Evolutionary conservation across 129 eudicot species (phyloP).

Genomic region (Lactuca saligna): DNA sequence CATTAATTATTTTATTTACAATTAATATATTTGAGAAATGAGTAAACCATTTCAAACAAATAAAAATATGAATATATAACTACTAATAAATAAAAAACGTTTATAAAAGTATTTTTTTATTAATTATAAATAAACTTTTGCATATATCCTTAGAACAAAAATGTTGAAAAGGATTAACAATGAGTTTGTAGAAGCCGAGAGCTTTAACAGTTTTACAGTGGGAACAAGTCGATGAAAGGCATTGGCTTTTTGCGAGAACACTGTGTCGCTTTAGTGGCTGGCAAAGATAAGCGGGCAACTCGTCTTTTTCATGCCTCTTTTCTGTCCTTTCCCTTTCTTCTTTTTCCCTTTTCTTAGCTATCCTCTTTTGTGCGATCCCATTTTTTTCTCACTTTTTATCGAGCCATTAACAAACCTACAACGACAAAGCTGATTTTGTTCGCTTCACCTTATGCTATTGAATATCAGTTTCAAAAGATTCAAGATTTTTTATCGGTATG

Average conservation of each 20-base stretch:
- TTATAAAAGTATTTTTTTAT: too few relatives aligned
- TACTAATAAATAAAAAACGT: too few relatives aligned
- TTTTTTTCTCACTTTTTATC: slow-evolving; percentile 18
- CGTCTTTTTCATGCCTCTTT: slow-evolving; percentile 45
- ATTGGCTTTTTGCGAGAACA: slow-evolving; percentile 63
- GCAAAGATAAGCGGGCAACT: slow-evolving; percentile 62
- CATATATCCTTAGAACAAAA: too few relatives aligned
- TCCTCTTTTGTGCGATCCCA: slow-evolving; percentile 34
- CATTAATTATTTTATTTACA: too few relatives aligned
- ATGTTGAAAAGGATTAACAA: background rate
- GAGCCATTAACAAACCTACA: slow-evolving; percentile 15
- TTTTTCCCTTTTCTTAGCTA: slow-evolving; percentile 14
- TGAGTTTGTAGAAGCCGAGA: slow-evolving; percentile 9
- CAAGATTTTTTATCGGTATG: slow-evolving; percentile 12
- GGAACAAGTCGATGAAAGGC: slow-evolving; percentile 51
- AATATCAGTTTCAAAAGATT: slow-evolving; percentile 2
- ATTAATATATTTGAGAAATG: too few relatives aligned
- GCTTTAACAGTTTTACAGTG: slow-evolving; percentile 10
- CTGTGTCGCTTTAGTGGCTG: slow-evolving; percentile 76
- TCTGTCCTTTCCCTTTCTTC: background rate
- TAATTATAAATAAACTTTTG: too few relatives aligned
- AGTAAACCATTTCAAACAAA: too few relatives aligned
- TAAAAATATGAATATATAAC: too few relatives aligned
- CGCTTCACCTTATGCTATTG: slow-evolving; percentile 6
- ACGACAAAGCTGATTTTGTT: background rate